phyloP scores from a whole-genome alignment of 169 alveolate genomes.

The Prorocentrum cordatum region DNA sequence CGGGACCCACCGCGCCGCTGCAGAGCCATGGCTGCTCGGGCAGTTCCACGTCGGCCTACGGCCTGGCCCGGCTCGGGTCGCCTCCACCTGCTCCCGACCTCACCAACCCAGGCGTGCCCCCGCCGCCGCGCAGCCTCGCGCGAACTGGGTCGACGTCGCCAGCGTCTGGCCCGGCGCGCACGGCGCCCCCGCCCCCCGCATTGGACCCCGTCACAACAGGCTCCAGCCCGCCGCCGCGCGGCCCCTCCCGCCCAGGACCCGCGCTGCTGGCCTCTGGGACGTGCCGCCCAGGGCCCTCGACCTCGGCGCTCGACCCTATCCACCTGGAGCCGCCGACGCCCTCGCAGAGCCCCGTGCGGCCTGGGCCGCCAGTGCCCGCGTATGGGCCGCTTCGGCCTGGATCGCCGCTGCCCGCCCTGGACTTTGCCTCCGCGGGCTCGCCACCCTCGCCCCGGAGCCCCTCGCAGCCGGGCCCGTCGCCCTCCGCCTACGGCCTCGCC shows the following conservation, averaged over 20 bases:
- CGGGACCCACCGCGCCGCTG: background rate
- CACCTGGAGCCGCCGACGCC: background rate
- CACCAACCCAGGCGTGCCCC: background rate
- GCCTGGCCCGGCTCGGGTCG: background rate
- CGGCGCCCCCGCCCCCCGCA: background rate
- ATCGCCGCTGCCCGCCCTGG: background rate
- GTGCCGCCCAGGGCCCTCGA: background rate
- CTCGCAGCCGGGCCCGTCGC: background rate
- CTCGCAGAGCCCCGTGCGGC: background rate
- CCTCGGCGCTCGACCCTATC: background rate
- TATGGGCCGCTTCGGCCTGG: background rate
- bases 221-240: background rate
- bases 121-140: background rate
- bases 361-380: background rate
- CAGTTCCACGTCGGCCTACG: background rate
- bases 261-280: background rate
- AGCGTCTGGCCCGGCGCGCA: background rate
- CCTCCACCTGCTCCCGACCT: background rate
- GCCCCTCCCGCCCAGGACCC: background rate
- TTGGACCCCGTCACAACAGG: background rate
- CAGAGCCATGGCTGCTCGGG: background rate
- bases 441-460: background rate
- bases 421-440: background rate
- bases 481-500: background rate
- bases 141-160: background rate